Percentiles rank a stretch among this genome's conserved stretches.
Conservation (phyloP, 768 basidiomycete genomes). For the Mycena sanguinolenta region DNA sequence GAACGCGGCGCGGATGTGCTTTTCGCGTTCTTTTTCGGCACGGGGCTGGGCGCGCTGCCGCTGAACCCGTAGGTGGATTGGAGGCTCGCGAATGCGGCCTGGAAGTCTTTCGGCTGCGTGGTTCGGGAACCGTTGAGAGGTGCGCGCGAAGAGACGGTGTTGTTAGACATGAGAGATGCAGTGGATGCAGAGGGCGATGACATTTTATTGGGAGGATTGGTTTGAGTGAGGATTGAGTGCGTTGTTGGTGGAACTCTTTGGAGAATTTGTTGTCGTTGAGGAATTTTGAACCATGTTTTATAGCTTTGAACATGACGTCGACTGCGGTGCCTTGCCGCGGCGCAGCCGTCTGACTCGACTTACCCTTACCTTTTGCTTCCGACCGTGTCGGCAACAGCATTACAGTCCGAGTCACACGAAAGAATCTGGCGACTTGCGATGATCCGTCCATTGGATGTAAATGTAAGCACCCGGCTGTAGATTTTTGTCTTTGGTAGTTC, state of each 20-base stretch:
- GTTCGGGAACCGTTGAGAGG: conserved; percentile 1
- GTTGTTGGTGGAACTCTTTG: neutral
- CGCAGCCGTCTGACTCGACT: too few species aligned
- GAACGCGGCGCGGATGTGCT: neutral
- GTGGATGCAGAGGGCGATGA: conserved; percentile 20
- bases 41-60: conserved; percentile 17
- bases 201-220: neutral
- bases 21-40: conserved; percentile 5
- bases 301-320: too few species aligned
- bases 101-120: conserved; percentile 22
- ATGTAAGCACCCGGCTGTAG: too few species aligned
- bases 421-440: too few species aligned
- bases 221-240: neutral
- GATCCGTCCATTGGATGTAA: too few species aligned
- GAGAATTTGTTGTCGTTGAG: too few species aligned
- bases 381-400: too few species aligned
- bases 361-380: too few species aligned
- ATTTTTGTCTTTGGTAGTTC: too few species aligned
- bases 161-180: conserved; percentile 23
- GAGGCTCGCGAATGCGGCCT: conserved; percentile 24
- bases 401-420: too few species aligned
- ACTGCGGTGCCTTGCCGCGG: too few species aligned
- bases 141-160: conserved; percentile 25
- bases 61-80: conserved; percentile 32
- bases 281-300: too few species aligned